phyloP scores from a whole-genome alignment of 805 yeast species.

The Nakazawaea molendinolei region DNA sequence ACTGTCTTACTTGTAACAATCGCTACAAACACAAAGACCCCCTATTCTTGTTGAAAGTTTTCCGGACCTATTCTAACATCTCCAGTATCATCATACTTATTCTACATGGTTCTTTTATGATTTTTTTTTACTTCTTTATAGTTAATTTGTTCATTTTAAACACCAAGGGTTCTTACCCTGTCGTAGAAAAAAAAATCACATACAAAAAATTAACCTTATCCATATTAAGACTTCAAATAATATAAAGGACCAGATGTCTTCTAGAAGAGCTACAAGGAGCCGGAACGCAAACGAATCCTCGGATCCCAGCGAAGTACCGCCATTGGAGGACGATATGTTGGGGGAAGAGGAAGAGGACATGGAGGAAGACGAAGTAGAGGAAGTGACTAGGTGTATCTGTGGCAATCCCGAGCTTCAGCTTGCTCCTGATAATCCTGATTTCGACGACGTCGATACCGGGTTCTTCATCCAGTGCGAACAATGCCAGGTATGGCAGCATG shows the following conservation, averaged over 20 bases:
- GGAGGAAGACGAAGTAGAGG: constrained; percentile 29
- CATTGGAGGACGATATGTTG: neutral
- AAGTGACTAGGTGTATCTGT: constrained; percentile 50
- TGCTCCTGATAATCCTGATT: constrained; percentile 22
- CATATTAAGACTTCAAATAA: no score
- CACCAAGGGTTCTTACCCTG: no score
- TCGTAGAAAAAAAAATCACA: no score
- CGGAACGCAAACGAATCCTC: neutral
- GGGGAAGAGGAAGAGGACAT: constrained; percentile 15
- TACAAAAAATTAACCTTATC: no score
- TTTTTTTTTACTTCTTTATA: no score
- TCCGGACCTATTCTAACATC: no score
- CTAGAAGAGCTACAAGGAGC: constrained; percentile 9
- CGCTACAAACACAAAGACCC: no score
- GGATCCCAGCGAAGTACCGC: constrained; percentile 1
- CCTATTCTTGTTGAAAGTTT: no score
- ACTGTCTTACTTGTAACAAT: no score
- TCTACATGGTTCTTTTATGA: no score
- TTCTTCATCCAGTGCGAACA: constrained; percentile 79
- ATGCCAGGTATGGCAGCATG: constrained; percentile 97
- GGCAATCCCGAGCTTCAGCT: constrained; percentile 39
- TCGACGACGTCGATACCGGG: constrained; percentile 44
- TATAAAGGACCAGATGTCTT: constrained; percentile 9
- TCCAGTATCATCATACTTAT: no score
- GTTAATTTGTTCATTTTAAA: no score